Evolutionary conservation across 305 asterid species (phyloP), one percentile per base, ranked within the genome.

Genomic region (Striga hermonthica): DNA sequence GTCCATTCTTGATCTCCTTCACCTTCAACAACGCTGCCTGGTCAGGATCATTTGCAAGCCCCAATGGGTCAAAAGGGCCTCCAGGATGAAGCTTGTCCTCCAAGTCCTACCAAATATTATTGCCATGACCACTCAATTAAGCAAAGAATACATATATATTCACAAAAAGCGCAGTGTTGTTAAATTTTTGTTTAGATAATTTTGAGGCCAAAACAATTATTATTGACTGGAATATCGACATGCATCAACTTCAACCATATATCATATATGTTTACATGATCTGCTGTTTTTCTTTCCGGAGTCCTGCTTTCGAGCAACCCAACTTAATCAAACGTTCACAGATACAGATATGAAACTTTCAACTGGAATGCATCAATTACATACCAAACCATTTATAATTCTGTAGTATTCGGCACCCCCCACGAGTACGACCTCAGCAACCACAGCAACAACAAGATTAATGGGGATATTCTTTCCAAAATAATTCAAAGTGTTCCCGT

Each of bases 351-450:
- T 22, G 31, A 22, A 22, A 22, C 31, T 22, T 22, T 22, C 31
- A 22, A 1, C 1, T 22, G 31, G 2, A 22, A 22, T 0, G 2
- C 31, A 22, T 22, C 31, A 22, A 22, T 22, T 22, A 39, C 78
- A 31, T 77, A 91, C 98, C 92, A 91, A 75, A 65, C 91, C 98
- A 45, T 91, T 91, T 69, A 34, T 91, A 64, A 91, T 85, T 82
- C 97, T 82, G 95, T 89, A 91, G 62, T 91, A 91, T 68, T 91
- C 98, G 4, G 98, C 96, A 58, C 98, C 98, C n/a, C 98, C 98
- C 14, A 91, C 72, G 12, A 91, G 89, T 15, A 84, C 88, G 72
- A 91, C 92, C 90, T 91, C 98, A 7, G 95, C 95, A 58, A 78
- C 47, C 60, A 91, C 95, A 65, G 96, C 98, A 41, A 79, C 57